These are phyloP conservation scores for Neocatenulostroma microsporum DNA, from an alignment of 2,329 filamentous ascomycete species.

Conservation along the genomic window DNA sequence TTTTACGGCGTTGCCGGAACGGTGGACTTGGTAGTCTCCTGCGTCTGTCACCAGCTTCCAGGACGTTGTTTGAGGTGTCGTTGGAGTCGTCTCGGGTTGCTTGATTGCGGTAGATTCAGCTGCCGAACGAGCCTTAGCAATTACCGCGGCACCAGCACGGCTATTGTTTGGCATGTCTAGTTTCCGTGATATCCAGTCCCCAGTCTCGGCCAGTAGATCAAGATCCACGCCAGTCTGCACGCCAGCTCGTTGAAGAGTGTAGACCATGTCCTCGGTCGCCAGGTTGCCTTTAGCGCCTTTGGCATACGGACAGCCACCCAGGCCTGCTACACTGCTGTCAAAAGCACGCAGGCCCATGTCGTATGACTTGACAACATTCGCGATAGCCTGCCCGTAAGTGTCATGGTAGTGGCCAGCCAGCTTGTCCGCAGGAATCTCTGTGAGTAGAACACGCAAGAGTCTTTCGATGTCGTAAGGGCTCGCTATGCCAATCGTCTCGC, in stretches of 20 bases:
- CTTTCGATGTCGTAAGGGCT: conserved; percentile 63
- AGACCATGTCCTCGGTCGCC: conserved; percentile 75
- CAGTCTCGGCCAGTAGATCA: conserved; percentile 58
- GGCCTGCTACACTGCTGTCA: conserved; percentile 69
- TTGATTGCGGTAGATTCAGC: too few relatives aligned
- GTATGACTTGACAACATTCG: conserved; percentile 69
- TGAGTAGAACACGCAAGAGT: conserved; percentile 57
- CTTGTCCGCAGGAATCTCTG: conserved; percentile 61
- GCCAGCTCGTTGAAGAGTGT: conserved; percentile 64
- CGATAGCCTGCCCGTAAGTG: conserved; percentile 77
- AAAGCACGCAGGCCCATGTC: conserved; percentile 72
- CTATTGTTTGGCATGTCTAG: too few relatives aligned
- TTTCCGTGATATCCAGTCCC: conserved; percentile 74
- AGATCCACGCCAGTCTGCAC: conserved; percentile 67
- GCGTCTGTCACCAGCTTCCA: too few relatives aligned
- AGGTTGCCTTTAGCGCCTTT: conserved; percentile 83
- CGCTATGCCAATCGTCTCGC: conserved; percentile 87
- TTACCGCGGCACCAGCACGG: too few relatives aligned
- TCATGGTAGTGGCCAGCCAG: conserved; percentile 84
- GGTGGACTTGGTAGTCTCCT: too few relatives aligned
- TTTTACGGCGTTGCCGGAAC: too few relatives aligned
- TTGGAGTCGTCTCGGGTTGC: too few relatives aligned
- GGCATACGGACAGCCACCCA: conserved; percentile 79
- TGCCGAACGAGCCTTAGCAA: too few relatives aligned
- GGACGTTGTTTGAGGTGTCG: too few relatives aligned